Evolutionary conservation across 805 yeast genomes (phyloP).

Genomic region (Kazachstania psychrophila): DNA sequence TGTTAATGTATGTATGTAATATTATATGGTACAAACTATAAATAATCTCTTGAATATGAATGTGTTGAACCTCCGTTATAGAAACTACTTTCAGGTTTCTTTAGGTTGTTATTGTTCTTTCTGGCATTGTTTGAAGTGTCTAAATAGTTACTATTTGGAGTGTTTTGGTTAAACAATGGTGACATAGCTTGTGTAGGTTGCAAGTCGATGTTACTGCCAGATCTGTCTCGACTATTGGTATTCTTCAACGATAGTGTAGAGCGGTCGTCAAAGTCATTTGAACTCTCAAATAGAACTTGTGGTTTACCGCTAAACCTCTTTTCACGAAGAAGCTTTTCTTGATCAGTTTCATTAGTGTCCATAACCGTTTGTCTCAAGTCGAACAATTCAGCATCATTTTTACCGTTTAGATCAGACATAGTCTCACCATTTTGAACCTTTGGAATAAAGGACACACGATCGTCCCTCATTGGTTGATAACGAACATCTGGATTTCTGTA

Average conservation of each 20-base stretch:
- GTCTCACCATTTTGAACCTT: constrained; percentile 37
- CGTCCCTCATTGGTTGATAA: constrained; percentile 94
- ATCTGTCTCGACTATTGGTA: constrained; percentile 1
- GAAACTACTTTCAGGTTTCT: constrained; percentile 28
- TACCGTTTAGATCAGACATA: constrained; percentile 15
- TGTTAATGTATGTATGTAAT: too few relatives aligned
- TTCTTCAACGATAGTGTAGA: constrained; percentile 1
- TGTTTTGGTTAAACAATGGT: constrained; percentile 19
- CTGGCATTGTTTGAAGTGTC: constrained; percentile 7
- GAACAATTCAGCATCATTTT: constrained; percentile 27
- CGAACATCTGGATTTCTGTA: constrained; percentile 91
- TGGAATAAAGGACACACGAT: constrained; percentile 90
- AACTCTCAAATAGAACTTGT: constrained; percentile 1
- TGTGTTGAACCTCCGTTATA: constrained; percentile 12
- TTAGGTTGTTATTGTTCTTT: constrained; percentile 12
- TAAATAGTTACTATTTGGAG: constrained; percentile 8
- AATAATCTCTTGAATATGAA: constrained; percentile 12
- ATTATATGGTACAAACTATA: constrained; percentile 2
- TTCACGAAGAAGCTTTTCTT: constrained; percentile 20
- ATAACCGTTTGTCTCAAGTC: constrained; percentile 31
- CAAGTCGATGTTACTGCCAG: constrained; percentile 1
- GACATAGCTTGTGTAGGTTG: constrained; percentile 25
- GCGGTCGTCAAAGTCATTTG: constrained; percentile 1
- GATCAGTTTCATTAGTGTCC: constrained; percentile 29
- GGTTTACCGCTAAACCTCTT: constrained; percentile 13